Conservation (phyloP, 495 filamentous ascomycete species). For the Rusavskia elegans region DNA sequence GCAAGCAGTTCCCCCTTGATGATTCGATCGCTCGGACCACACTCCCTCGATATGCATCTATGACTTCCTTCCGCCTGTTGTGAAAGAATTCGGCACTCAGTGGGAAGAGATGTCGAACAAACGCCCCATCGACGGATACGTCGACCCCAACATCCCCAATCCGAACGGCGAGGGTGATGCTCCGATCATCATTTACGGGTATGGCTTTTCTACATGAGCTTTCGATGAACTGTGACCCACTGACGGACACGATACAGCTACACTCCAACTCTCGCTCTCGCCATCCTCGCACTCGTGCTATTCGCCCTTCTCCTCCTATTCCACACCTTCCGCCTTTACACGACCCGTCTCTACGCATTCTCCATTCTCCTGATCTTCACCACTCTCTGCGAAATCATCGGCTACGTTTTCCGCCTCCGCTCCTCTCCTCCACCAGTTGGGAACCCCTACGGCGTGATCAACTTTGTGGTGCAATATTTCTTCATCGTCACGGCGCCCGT, state of each 20-base stretch:
- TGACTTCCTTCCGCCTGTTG: too few relatives aligned
- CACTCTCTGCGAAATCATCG: conserved; percentile 17
- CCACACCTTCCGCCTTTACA: background rate
- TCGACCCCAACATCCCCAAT: conserved; percentile 8
- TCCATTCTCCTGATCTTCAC: conserved; percentile 22
- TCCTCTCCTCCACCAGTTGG: conserved; percentile 1
- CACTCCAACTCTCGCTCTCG: conserved; percentile 1
- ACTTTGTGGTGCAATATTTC: conserved; percentile 8
- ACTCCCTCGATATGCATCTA: too few relatives aligned
- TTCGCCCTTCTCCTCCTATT: conserved; percentile 1
- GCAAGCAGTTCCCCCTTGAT: too few relatives aligned
- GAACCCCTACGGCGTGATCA: conserved; percentile 1
- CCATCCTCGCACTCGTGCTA: background rate
- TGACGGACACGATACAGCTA: background rate
- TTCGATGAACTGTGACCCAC: background rate
- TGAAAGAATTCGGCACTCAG: too few relatives aligned
- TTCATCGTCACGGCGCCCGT: conserved; percentile 14
- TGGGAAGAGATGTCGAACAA: background rate
- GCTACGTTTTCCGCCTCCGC: conserved; percentile 11
- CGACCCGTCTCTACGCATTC: conserved; percentile 13
- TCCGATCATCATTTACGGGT: conserved; percentile 9
- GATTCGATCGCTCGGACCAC: too few relatives aligned
- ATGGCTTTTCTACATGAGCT: background rate
- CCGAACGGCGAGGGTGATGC: conserved; percentile 1
- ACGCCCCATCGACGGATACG: conserved; percentile 1